phyloP scores from a whole-genome alignment of 306 rosid species.

The Vigna hirtella region DNA sequence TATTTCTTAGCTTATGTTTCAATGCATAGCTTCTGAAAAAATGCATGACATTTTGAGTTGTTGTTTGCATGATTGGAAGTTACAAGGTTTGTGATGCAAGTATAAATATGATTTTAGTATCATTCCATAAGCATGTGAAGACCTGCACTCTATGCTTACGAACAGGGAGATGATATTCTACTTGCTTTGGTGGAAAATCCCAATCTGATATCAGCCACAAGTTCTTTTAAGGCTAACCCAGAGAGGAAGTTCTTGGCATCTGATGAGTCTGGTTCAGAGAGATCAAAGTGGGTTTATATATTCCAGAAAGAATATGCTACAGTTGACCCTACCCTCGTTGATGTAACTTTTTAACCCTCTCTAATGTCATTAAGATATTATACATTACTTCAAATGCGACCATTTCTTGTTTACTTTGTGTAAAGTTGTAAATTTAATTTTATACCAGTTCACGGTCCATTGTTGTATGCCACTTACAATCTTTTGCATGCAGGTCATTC shows the following conservation, averaged over 20 bases:
- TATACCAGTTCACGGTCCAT: conserved; percentile 12
- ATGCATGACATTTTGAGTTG: conserved; percentile 3
- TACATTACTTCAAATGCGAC: neutral
- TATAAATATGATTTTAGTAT: conserved; percentile 22
- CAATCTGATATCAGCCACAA: conserved; percentile 56
- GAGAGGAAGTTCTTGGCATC: conserved; percentile 59
- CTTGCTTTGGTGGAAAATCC: conserved; percentile 69
- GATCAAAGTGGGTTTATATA: conserved; percentile 71
- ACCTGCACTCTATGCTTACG: conserved; percentile 35
- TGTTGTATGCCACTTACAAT: conserved; percentile 30
- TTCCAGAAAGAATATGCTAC: conserved; percentile 93
- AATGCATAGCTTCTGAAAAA: conserved; percentile 12
- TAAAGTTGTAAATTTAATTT: conserved; percentile 6
- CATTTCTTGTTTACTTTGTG: neutral
- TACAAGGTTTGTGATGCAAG: conserved; percentile 13
- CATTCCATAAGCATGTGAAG: neutral
- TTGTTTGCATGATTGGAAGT: conserved; percentile 15
- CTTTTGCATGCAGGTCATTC: conserved; percentile 4
- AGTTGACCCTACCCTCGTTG: conserved; percentile 70
- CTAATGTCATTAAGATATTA: conserved; percentile 8
- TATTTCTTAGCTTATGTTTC: neutral
- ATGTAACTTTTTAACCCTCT: conserved; percentile 51
- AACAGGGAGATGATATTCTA: conserved; percentile 64
- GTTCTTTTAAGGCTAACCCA: conserved; percentile 63
- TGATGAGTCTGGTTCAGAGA: conserved; percentile 51